Evolutionary conservation across 495 filamentous ascomycete species (phyloP), one percentile per base, ranked within the genome.

Genomic region (Neurospora sp.): DNA sequence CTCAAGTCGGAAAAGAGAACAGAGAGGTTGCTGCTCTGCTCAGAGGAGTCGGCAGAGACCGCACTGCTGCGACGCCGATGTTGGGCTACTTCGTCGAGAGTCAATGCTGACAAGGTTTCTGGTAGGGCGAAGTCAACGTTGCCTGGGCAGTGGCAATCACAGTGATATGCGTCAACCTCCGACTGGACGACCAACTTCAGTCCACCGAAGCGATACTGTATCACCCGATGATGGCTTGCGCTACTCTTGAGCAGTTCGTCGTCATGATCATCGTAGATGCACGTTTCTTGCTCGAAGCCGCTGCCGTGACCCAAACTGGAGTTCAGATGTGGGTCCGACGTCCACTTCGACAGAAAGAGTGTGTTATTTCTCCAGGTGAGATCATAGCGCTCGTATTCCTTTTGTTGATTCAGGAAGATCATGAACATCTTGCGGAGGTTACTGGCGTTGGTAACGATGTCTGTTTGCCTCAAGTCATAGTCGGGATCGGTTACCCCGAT

Each of bases 351-450:
- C 14, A 80, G 23, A 10, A 77, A 74, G 20, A 80, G 62, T 1
- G 66, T 71, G 3, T 46, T 40, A 1, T 44, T 44, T 11, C 20
- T 44, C 73, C 71, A 73, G 3, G 76, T 77, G 10, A 80, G 35
- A 38, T 80, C 78, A 70, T 38, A 80, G 7, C 78, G 69, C 39
- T 76, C 73, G 5, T 44, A 14, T 6, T n/a, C 14, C 4, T 2
- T 1, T 0, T 39, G 16, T 23, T 20, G n/a, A 62, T 76, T 78
- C 8, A 2, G 10, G 12, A 79, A 70, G 18, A 78, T n/a, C 18
- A 75, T 70, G 69, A 74, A 80, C n/a, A 78, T 74, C 71, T 77
- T 76, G 27, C 72, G 77, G 18, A 80, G 74, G 69, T 75, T 76
- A 71, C 75, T 74, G 1, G 74, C 77, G 69, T 77, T 78, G 73